Base-by-base conservation (phyloP, 1,139 yeast genomes). In the Hyphopichia wangnamkhiaoensis region DNA sequence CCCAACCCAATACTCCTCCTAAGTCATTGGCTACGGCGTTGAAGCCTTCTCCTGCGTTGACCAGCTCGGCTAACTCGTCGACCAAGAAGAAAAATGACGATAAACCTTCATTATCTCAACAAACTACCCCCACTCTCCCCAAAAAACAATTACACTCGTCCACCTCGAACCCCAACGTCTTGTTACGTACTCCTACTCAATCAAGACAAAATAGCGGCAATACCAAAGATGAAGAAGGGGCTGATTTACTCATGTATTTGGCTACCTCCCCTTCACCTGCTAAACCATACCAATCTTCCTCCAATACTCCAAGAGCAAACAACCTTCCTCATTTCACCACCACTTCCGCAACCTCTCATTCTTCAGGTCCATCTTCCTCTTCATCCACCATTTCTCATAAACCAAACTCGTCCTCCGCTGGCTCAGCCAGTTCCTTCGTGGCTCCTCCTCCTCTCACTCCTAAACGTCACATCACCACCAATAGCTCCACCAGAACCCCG, bases 211-310 rank as follows among this genome's bases (percentile, higher is more conserved):
- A 20, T 31, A 48, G 48, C n/a, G 46, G 48, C 12, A 48, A 50
- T 5, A 54, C 49, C 34, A 62, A 74, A 40, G 82, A 78, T 43
- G 87, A 83, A 38, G 90, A 84, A 58, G 96, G 95, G 5, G 96
- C 95, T 1, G 94, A 85, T 56, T 65, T 88, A 45, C 71, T 88
- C 45, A 77, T 88, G 80, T 88, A 79, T 58, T 70, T 88, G 51
- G 95, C 95, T 3, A 85, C 94, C 4, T 85, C 95, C 3, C 96
- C 96, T 1, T 84, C 93, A 0, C 89, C 91, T 0, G 82, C 84
- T 1, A 71, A 68, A 38, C 65, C 70, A 4, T 60, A 56, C 48
- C 20, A 33, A 17, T 61, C 52, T 43, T 53, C 61, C n/a, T 56
- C 57, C 42, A 56, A 58, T 42, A 68, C 74, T 7, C 74, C 76